These are phyloP conservation scores for Gilbertella persicaria DNA, from an alignment of 371 early-diverging fungal genomes.

Conservation along the genomic window DNA sequence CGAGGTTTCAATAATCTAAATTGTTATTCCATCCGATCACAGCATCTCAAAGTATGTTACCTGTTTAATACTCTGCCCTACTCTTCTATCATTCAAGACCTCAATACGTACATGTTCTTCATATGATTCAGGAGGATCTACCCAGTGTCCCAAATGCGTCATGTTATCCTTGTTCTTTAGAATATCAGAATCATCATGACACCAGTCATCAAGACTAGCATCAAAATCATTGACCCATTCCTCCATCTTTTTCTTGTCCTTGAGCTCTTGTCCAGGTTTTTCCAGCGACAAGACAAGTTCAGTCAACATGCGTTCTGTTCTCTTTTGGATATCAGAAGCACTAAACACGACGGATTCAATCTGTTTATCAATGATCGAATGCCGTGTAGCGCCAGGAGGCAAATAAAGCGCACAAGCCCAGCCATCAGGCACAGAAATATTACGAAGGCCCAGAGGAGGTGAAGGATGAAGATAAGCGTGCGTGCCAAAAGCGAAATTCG, in stretches of 20 bases:
- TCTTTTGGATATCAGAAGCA: constrained; percentile 46
- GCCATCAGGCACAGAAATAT: constrained; percentile 33
- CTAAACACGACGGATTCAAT: constrained; percentile 50
- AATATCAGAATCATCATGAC: constrained; percentile 49
- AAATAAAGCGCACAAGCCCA: constrained; percentile 52
- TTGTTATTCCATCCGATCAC: too few species aligned
- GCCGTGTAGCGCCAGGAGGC: constrained; percentile 23
- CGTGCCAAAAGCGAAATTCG: constrained; percentile 45
- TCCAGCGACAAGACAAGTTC: constrained; percentile 40
- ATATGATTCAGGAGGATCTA: constrained; percentile 33
- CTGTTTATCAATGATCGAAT: constrained; percentile 41
- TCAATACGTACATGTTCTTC: constrained; percentile 48
- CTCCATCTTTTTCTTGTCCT: constrained; percentile 40
- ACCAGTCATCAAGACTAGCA: constrained; percentile 56
- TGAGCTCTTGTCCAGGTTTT: constrained; percentile 32
- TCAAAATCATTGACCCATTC: constrained; percentile 56
- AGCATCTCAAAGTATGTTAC: too few species aligned
- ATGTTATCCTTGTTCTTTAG: constrained; percentile 35
- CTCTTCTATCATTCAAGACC: constrained; percentile 47
- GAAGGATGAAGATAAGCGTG: constrained; percentile 42
- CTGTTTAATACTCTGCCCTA: constrained; percentile 43
- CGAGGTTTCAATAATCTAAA: constrained; percentile 49
- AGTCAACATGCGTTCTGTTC: constrained; percentile 45
- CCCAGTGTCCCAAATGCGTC: constrained; percentile 43
- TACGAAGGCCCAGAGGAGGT: constrained; percentile 30